phyloP scores from a whole-genome alignment of 805 yeast genomes.

The Kodamaea laetipori region DNA sequence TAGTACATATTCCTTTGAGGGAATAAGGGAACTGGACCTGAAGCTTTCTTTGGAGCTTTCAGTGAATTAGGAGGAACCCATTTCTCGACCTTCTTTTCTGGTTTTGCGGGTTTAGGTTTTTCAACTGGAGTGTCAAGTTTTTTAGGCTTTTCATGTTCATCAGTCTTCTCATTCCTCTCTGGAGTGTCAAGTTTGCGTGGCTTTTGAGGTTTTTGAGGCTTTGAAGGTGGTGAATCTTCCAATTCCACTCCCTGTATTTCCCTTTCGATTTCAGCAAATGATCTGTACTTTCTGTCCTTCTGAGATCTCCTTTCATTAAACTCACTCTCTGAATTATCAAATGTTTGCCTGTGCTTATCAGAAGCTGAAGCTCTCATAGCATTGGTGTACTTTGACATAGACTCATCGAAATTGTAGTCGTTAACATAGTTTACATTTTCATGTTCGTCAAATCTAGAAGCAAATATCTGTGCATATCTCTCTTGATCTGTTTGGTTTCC shows the following conservation, averaged over 20 bases:
- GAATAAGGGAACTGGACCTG: conserved; percentile 16
- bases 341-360: background rate
- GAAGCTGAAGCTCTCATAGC: background rate
- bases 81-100: conserved; percentile 10
- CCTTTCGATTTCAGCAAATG: conserved; percentile 22
- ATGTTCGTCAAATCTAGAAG: conserved; percentile 5
- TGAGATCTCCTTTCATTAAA: background rate
- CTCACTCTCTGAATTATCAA: background rate
- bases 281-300: conserved; percentile 8
- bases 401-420: conserved; percentile 1
- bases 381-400: conserved; percentile 3
- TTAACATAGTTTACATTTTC: background rate
- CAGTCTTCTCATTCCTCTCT: background rate
- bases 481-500: background rate
- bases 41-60: conserved; percentile 8
- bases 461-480: conserved; percentile 7
- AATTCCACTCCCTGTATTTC: conserved; percentile 17
- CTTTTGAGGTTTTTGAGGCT: conserved; percentile 13
- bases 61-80: conserved; percentile 12
- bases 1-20: conserved; percentile 18
- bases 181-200: conserved; percentile 19
- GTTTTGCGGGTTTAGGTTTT: conserved; percentile 15
- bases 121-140: background rate
- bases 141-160: background rate
- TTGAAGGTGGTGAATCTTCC: background rate